These are phyloP conservation scores for Colletotrichum paranaense DNA, from an alignment of 2,329 filamentous ascomycete species.

Conservation along the genomic window DNA sequence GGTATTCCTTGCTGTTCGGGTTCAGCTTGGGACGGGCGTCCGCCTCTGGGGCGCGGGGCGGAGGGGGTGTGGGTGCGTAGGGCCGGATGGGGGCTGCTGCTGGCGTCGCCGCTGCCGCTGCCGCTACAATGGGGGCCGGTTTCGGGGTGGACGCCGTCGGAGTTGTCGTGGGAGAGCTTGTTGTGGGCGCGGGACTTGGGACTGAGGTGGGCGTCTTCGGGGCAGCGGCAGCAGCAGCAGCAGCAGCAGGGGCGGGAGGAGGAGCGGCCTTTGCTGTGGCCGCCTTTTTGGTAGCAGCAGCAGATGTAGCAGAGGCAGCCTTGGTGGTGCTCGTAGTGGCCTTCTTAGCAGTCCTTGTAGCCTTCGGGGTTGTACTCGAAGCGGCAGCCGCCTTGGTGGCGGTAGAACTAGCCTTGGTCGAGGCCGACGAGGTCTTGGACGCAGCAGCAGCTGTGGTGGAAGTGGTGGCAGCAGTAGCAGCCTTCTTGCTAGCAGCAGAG, in stretches of 20 bases:
- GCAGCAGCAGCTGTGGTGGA: background rate
- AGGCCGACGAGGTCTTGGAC: background rate
- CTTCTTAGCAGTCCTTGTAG: constrained; percentile 17
- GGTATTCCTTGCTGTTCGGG: constrained; percentile 51
- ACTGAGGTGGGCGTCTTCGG: background rate
- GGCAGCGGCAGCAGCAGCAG: background rate
- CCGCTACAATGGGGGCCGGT: background rate
- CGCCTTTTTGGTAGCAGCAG: constrained; percentile 9
- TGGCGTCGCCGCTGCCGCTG: background rate
- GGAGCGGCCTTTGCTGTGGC: background rate
- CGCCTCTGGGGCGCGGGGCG: background rate
- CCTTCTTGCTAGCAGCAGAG: constrained; percentile 16
- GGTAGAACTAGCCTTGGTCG: background rate
- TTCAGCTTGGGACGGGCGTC: constrained; percentile 39
- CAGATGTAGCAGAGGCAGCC: background rate
- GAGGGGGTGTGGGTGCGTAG: background rate
- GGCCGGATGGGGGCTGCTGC: background rate
- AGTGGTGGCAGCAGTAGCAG: background rate
- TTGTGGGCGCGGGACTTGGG: background rate
- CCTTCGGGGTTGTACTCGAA: constrained; percentile 2
- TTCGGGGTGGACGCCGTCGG: background rate
- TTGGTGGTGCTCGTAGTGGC: background rate
- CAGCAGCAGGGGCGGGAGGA: background rate
- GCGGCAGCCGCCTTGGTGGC: background rate
- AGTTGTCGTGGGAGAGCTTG: background rate